Conservation (phyloP, 371 early-diverging fungal species). For the Mucor piriformis region DNA sequence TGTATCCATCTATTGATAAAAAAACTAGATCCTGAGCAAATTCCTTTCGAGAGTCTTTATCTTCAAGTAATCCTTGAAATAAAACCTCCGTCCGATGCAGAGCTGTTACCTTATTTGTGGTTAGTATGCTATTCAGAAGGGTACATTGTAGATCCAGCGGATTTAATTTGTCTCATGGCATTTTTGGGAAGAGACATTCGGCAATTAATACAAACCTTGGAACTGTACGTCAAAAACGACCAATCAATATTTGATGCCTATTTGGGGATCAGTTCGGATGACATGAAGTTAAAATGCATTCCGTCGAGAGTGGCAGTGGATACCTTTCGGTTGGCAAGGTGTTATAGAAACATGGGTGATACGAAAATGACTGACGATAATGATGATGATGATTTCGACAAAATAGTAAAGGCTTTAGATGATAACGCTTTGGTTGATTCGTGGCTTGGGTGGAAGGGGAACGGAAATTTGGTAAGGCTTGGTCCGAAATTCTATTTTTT, state of each 20-base stretch:
- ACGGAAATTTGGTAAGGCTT: not conserved
- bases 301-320: slow-evolving; percentile 15
- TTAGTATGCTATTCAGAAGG: slow-evolving; percentile 44
- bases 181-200: slow-evolving; percentile 38
- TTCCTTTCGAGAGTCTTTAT: slow-evolving; percentile 29
- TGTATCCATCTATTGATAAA: not conserved
- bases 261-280: slow-evolving; percentile 9
- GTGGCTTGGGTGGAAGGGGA: slow-evolving; percentile 8
- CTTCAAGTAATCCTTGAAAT: slow-evolving; percentile 27
- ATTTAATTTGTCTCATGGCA: slow-evolving; percentile 31
- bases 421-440: slow-evolving; percentile 16
- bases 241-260: slow-evolving; percentile 18
- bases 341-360: slow-evolving; percentile 5
- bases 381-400: slow-evolving; percentile 3
- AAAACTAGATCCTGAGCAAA: slow-evolving; percentile 26
- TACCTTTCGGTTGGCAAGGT: slow-evolving; percentile 17
- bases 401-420: slow-evolving; percentile 5
- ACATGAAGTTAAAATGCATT: slow-evolving; percentile 5
- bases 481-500: not conserved
- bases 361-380: not conserved
- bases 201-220: slow-evolving; percentile 35
- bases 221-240: slow-evolving; percentile 19
- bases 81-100: slow-evolving; percentile 22
- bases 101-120: slow-evolving; percentile 42
- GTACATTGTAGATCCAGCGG: slow-evolving; percentile 31